Evolutionary conservation across 2,329 filamentous ascomycete species (phyloP).

Genomic region (Aspergillus sp.): DNA sequence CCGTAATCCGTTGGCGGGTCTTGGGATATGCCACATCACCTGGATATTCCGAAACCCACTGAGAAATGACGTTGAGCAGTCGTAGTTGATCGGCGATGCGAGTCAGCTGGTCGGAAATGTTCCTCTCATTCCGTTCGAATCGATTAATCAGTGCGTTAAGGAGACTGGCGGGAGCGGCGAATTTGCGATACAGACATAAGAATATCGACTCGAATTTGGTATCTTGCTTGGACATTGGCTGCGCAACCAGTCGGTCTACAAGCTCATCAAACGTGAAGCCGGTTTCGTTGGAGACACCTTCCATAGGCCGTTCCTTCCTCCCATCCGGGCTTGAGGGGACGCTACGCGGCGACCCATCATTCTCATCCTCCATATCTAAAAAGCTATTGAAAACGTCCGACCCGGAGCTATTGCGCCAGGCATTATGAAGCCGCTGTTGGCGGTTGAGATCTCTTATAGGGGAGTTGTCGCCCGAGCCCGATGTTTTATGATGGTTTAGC

Average conservation of each 20-base stretch:
- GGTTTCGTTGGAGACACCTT: slow-evolving; percentile 27
- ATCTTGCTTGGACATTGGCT: slow-evolving; percentile 81
- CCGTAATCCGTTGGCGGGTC: slow-evolving; percentile 66
- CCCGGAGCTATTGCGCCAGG: slow-evolving; percentile 36
- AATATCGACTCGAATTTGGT: slow-evolving; percentile 85
- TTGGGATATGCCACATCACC: slow-evolving; percentile 82
- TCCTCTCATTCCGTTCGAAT: slow-evolving; percentile 69
- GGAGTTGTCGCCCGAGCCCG: slow-evolving; percentile 23
- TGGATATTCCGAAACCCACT: slow-evolving; percentile 86
- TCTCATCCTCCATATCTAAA: slow-evolving; percentile 40
- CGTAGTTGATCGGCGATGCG: slow-evolving; percentile 78
- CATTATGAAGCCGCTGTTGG: slow-evolving; percentile 29
- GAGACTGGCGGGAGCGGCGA: slow-evolving; percentile 74
- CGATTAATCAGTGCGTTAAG: slow-evolving; percentile 63
- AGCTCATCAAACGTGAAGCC: slow-evolving; percentile 58
- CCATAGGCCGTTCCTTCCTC: slow-evolving; percentile 29
- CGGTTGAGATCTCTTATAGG: slow-evolving; percentile 24
- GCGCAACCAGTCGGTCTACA: slow-evolving; percentile 78
- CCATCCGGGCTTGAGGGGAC: slow-evolving; percentile 23
- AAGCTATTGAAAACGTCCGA: slow-evolving; percentile 40
- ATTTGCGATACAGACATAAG: slow-evolving; percentile 88
- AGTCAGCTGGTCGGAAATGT: slow-evolving; percentile 66
- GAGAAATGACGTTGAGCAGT: slow-evolving; percentile 76
- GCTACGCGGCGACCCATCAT: slow-evolving; percentile 22
- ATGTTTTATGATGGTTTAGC: slow-evolving; percentile 28